These are phyloP conservation scores for Boletus rex-veris DNA, from an alignment of 768 basidiomycete genomes.

Conservation along the genomic window DNA sequence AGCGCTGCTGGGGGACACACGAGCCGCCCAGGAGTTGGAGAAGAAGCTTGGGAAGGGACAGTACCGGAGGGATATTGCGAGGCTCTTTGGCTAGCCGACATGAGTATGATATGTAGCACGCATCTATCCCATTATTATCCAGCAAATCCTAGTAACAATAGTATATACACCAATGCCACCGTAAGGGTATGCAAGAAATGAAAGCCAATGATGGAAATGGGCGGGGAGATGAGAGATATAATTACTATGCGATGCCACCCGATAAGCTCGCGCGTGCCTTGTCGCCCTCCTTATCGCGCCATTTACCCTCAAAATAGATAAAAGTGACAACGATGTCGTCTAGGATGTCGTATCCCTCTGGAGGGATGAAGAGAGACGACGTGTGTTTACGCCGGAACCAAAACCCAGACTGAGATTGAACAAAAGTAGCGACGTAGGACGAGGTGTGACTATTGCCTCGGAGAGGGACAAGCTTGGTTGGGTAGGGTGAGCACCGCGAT, in stretches of 20 bases:
- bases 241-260: not conserved
- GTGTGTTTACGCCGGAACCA: conserved; percentile 13
- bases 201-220: not conserved
- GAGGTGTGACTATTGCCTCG: not conserved
- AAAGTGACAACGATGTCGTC: conserved; percentile 38
- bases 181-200: not conserved
- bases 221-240: not conserved
- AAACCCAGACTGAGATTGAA: conserved; percentile 15
- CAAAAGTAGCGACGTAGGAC: conserved; percentile 29
- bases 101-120: too few relatives aligned
- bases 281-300: conserved; percentile 23
- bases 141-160: not conserved
- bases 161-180: not conserved
- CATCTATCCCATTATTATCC: too few relatives aligned
- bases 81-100: conserved; percentile 6
- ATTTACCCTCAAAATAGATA: conserved; percentile 32
- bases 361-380: conserved; percentile 26
- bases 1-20: not conserved
- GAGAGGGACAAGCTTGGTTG: conserved; percentile 26
- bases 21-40: conserved; percentile 13
- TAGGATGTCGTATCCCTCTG: conserved; percentile 28
- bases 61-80: conserved; percentile 11
- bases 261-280: conserved; percentile 12
- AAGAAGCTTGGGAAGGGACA: conserved; percentile 12
- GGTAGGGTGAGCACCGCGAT: not conserved